phyloP scores from a whole-genome alignment of 108 stramenopile species.

The Schizochytrium sp. region DNA sequence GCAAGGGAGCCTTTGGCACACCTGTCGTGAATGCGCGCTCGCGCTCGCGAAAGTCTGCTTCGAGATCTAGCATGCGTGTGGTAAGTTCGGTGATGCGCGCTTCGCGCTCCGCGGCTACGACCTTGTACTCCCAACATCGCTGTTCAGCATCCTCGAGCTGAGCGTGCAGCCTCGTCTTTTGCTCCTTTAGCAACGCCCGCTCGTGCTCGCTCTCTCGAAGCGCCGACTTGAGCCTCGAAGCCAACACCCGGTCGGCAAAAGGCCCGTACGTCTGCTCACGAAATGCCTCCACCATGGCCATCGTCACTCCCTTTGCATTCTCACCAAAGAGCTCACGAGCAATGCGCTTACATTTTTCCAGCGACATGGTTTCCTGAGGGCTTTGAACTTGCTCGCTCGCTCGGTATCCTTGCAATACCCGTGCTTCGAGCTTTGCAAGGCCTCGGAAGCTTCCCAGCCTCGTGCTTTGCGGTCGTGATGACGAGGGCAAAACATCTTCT shows the following conservation, averaged over 20 bases:
- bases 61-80: not conserved
- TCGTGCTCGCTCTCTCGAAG: not conserved
- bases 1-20: not conserved
- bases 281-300: not conserved
- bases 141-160: not conserved
- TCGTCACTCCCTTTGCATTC: not conserved
- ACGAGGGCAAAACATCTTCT: not conserved
- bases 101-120: slow-evolving; percentile 5
- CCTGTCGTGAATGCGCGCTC: not conserved
- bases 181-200: not conserved
- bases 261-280: not conserved
- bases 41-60: not conserved
- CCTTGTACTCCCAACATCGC: slow-evolving; percentile 11
- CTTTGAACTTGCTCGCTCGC: not conserved
- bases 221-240: not conserved
- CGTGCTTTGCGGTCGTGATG: not conserved
- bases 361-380: not conserved
- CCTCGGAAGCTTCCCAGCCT: too few species aligned
- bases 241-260: not conserved
- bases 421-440: not conserved
- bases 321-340: not conserved
- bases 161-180: not conserved
- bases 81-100: slow-evolving; percentile 6
- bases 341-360: not conserved
- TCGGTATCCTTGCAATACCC: not conserved